Conservation (phyloP, 176 grass and related monocot species). For the Eleusine coracana region DNA sequence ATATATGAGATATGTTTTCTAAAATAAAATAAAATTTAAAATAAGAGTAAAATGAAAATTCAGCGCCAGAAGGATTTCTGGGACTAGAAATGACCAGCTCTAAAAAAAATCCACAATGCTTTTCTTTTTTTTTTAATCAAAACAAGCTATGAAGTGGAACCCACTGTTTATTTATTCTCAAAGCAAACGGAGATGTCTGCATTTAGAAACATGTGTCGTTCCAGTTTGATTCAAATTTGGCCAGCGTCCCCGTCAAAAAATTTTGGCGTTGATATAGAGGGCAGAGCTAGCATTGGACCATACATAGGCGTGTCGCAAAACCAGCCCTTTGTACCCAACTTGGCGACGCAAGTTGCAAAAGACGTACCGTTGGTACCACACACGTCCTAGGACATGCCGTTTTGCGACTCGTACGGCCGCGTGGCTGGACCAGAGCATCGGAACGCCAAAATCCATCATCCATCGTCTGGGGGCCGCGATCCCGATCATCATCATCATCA, state of each 20-base stretch:
- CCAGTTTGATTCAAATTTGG: not conserved
- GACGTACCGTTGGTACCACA: constrained; percentile 10
- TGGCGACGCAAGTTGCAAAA: not conserved
- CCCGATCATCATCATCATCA: not conserved
- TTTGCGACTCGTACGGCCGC: not conserved
- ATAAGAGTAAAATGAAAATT: too few species aligned
- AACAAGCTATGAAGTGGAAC: too few species aligned
- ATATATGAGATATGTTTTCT: too few species aligned
- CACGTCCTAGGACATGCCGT: not conserved
- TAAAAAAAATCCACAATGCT: too few species aligned
- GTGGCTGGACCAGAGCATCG: not conserved
- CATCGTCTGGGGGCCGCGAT: not conserved
- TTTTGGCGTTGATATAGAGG: not conserved
- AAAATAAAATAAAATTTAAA: too few species aligned
- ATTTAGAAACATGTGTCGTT: too few species aligned
- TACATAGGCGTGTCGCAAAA: not conserved
- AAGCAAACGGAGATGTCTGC: too few species aligned
- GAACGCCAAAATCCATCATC: not conserved
- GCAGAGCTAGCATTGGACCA: not conserved
- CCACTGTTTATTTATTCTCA: too few species aligned
- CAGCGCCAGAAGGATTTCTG: too few species aligned
- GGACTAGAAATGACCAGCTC: too few species aligned
- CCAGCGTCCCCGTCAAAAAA: not conserved
- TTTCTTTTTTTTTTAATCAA: too few species aligned
- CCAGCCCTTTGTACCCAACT: not conserved